Evolutionary conservation across 2,329 filamentous ascomycete genomes (phyloP).

Genomic region (Diaporthe sp.): DNA sequence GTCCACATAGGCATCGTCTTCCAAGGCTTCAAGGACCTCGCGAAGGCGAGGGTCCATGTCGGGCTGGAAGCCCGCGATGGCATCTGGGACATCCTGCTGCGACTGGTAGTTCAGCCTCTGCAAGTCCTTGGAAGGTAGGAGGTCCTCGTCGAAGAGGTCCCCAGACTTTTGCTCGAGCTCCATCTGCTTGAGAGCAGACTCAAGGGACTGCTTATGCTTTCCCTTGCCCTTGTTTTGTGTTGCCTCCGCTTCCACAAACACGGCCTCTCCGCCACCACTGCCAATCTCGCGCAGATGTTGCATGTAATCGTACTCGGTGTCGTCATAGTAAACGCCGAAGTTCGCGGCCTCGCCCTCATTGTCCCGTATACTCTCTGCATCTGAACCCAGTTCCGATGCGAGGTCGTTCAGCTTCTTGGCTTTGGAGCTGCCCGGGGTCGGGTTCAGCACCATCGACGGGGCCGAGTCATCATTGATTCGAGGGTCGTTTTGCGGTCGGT

Average conservation of each 20-base stretch:
- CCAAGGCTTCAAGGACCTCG: conserved; percentile 92
- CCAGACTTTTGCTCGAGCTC: conserved; percentile 67
- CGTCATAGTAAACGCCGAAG: conserved; percentile 94
- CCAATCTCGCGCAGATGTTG: conserved; percentile 96
- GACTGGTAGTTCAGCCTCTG: conserved; percentile 86
- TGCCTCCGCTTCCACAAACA: conserved; percentile 84
- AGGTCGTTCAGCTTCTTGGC: conserved; percentile 83
- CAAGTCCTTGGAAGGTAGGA: conserved; percentile 85
- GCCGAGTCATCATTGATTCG: conserved; percentile 93
- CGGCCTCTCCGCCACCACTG: conserved; percentile 78
- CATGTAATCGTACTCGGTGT: conserved; percentile 99
- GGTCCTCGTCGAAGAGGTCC: conserved; percentile 78
- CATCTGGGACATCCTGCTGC: conserved; percentile 93
- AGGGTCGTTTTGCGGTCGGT: conserved; percentile 97
- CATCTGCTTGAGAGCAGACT: conserved; percentile 81
- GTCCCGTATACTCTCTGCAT: conserved; percentile 75
- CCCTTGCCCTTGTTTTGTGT: conserved; percentile 76
- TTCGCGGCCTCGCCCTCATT: conserved; percentile 98
- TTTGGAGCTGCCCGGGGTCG: conserved; percentile 65
- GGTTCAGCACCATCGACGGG: conserved; percentile 92
- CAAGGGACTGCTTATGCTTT: conserved; percentile 82
- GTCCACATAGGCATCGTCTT: conserved; percentile 95
- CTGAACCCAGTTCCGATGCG: conserved; percentile 79
- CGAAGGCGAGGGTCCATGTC: conserved; percentile 96
- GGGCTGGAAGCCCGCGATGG: conserved; percentile 92